Evolutionary conservation across 257 asterid genomes (phyloP), one percentile per base, ranked within the genome.

Genomic region (Lithospermum erythrorhizon): DNA sequence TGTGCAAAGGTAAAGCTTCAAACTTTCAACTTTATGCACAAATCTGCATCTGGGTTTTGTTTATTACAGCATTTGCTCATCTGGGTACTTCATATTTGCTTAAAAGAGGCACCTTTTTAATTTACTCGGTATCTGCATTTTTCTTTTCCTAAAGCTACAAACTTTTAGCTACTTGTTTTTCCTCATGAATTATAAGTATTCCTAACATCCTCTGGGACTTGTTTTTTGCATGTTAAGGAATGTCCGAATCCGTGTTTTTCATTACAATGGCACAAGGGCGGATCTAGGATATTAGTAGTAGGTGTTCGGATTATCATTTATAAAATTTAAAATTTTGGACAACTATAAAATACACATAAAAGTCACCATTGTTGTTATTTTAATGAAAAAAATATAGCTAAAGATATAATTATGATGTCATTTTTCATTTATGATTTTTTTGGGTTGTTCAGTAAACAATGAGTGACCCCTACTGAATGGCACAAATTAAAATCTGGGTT

Each of bases 1-100:
- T 61, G 77, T 90, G 5, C 96, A 80, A 20, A 83, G 95, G 96
- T 88, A 84, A 13, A 56, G 30, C n/a, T 27, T 9, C 37, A 6
- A 56, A 56, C 20, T 23, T 56, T 56, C 60, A 24, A 35, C 74
- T 66, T 71, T 72, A 19, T 49, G 57, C 65, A 45, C 57, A 65
- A 59, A 63, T 55, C 41, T 30, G 59, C 32, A 9, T 53, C 56
- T 69, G 73, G 78, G 57, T 47, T 69, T 61, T 16, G 57, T 24
- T 62, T 61, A 59, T 55, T 35, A 13, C 45, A 8, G 45, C 45
- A 35, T 57, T 56, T 59, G 57, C 37, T 51, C 53, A 20, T 45
- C 16, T 68, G 59, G 66, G 61, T 67, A n/a, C 30, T 4, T 22
- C 19, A 56, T 11, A 5, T 22, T 22, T 24, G 21, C 37, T 13